phyloP scores from a whole-genome alignment of 2,329 filamentous ascomycete genomes.

The Colletotrichum limetticola region DNA sequence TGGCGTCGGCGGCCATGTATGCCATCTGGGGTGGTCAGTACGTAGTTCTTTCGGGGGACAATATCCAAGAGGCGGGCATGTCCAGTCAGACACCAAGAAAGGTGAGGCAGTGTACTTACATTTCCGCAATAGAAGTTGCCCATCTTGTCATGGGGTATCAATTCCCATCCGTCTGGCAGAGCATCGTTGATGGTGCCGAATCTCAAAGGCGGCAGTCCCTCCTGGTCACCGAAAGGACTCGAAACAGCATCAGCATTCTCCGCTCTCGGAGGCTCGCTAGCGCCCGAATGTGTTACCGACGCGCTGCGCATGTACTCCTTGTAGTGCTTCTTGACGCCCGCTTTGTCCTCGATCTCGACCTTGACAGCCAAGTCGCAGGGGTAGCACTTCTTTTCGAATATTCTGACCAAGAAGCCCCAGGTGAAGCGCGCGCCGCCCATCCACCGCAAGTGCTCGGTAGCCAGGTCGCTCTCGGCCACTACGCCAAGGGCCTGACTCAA shows the following conservation, averaged over 20 bases:
- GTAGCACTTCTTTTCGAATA: conserved; percentile 82
- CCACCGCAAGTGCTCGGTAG: conserved; percentile 91
- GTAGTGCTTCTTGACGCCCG: conserved; percentile 79
- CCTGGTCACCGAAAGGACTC: conserved; percentile 43
- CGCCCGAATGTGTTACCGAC: conserved; percentile 41
- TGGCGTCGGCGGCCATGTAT: conserved; percentile 86
- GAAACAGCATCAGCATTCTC: conserved; percentile 26
- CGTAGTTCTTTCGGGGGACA: not conserved
- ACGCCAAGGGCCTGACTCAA: conserved; percentile 91
- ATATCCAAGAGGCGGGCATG: not conserved
- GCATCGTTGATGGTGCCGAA: conserved; percentile 85
- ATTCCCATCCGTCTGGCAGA: conserved; percentile 81
- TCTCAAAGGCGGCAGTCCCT: conserved; percentile 76
- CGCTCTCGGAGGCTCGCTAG: conserved; percentile 37
- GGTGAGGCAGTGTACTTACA: conserved; percentile 54
- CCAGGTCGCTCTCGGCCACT: conserved; percentile 89
- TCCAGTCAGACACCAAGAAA: no score
- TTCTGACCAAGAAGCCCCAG: conserved; percentile 81
- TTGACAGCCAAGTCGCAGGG: conserved; percentile 91
- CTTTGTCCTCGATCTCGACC: conserved; percentile 81
- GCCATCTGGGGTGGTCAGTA: conserved; percentile 70
- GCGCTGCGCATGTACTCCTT: conserved; percentile 55
- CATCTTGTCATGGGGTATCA: conserved; percentile 78
- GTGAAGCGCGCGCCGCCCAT: conserved; percentile 90
- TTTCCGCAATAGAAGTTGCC: conserved; percentile 97